Conservation (phyloP, 768 basidiomycete species). For the Podaxis sp. region DNA sequence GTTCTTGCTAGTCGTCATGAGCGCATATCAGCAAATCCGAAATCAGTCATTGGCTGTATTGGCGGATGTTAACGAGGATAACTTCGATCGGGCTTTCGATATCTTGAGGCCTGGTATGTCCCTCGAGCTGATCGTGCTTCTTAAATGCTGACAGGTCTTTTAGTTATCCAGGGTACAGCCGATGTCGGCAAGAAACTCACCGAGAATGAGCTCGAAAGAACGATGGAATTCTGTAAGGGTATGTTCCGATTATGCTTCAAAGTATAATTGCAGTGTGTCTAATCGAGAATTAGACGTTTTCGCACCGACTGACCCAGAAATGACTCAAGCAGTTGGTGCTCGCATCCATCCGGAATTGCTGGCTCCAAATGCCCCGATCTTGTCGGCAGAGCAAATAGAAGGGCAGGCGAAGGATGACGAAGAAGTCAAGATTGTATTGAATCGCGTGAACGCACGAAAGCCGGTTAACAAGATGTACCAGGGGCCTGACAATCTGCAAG, state of each 20-base stretch:
- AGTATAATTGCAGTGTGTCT: not conserved
- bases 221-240: conserved; percentile 30
- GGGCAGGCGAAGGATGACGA: conserved; percentile 18
- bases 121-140: not conserved
- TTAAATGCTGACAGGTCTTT: not conserved
- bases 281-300: conserved; percentile 19
- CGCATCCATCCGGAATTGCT: conserved; percentile 24
- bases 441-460: conserved; percentile 21
- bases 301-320: conserved; percentile 25
- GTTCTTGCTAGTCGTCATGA: conserved; percentile 46
- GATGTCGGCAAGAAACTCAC: conserved; percentile 35
- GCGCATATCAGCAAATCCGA: conserved; percentile 49
- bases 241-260: not conserved
- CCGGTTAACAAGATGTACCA: conserved; percentile 17
- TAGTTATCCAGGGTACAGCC: conserved; percentile 26
- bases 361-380: conserved; percentile 21
- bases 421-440: conserved; percentile 16
- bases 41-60: conserved; percentile 37
- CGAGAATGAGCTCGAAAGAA: conserved; percentile 47
- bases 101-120: conserved; percentile 38
- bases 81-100: conserved; percentile 47
- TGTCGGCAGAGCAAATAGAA: conserved; percentile 22
- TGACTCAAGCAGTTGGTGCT: conserved; percentile 23
- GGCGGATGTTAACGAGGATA: conserved; percentile 43
- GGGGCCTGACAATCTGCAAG: conserved; percentile 15